Percentiles rank a stretch among this genome's conserved stretches.
phyloP scores from a whole-genome alignment of 78 protist species.

The Isochrysis galbana region DNA sequence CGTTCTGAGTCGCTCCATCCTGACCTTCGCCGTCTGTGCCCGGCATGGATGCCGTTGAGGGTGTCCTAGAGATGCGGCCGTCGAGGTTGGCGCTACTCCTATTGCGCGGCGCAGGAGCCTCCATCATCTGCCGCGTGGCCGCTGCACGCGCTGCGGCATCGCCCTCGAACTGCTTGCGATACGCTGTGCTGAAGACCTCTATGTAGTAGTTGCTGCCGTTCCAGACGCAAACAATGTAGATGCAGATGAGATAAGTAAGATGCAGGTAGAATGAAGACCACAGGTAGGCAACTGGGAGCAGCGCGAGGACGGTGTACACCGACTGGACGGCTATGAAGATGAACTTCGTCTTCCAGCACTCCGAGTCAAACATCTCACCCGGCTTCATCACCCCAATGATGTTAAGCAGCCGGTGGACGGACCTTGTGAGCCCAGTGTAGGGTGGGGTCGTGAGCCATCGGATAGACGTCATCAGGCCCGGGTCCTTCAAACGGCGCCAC shows the following conservation, averaged over 20 bases:
- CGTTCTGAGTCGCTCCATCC: no score
- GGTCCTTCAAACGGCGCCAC: not conserved
- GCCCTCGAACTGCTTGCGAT: constrained; percentile 11
- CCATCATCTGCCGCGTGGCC: not conserved
- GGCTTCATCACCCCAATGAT: not conserved
- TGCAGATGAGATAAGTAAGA: not conserved
- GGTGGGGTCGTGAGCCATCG: not conserved
- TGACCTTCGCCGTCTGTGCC: no score
- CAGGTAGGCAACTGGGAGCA: not conserved
- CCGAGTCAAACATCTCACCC: not conserved
- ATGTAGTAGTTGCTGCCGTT: constrained; percentile 18
- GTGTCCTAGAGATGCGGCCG: no score
- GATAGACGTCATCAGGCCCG: not conserved
- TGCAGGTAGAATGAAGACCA: not conserved
- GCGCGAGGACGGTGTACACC: not conserved
- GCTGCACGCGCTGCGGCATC: not conserved
- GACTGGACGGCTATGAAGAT: constrained; percentile 23
- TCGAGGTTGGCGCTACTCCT: no score
- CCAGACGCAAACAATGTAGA: not conserved
- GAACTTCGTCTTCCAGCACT: not conserved
- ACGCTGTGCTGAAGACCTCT: constrained; percentile 30
- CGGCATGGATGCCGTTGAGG: no score
- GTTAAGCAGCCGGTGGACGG: not conserved
- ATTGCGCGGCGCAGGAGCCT: not conserved
- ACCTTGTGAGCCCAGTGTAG: not conserved